Conservation (phyloP, 73 alveolate genomes). For the Stentor coeruleus region DNA sequence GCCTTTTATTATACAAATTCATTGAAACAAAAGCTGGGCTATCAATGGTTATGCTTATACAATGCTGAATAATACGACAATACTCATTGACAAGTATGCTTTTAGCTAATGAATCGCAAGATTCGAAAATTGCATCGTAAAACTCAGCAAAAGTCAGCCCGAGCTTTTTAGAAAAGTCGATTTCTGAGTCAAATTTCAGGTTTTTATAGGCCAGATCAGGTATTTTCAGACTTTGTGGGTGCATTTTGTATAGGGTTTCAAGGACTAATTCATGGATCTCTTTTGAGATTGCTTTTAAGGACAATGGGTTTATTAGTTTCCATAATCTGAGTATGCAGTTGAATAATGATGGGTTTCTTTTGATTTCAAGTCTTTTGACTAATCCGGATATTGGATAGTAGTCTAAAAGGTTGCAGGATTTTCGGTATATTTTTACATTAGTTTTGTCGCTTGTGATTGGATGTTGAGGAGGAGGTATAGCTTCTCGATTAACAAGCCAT, state of each 20-base stretch:
- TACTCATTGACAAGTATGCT: neutral
- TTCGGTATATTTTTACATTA: neutral
- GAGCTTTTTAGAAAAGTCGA: neutral
- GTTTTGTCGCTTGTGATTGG: too few relatives aligned
- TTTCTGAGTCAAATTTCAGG: neutral
- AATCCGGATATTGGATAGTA: neutral
- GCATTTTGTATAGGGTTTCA: neutral
- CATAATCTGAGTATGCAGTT: neutral
- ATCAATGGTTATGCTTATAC: neutral
- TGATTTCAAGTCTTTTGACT: neutral
- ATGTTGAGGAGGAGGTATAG: too few relatives aligned
- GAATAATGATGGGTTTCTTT: neutral
- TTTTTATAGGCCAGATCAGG: neutral
- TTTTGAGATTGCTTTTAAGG: neutral
- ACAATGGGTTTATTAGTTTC: neutral
- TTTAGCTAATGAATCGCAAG: neutral
- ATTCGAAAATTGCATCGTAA: neutral
- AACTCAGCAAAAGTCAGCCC: constrained; percentile 21
- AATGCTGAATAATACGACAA: neutral
- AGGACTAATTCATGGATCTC: neutral
- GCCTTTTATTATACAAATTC: neutral
- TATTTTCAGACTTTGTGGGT: neutral
- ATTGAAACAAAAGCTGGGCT: neutral
- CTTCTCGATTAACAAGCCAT: neutral
- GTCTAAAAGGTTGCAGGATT: neutral